Conservation (phyloP, 371 early-diverging fungal species). For the Mucor mucedo region DNA sequence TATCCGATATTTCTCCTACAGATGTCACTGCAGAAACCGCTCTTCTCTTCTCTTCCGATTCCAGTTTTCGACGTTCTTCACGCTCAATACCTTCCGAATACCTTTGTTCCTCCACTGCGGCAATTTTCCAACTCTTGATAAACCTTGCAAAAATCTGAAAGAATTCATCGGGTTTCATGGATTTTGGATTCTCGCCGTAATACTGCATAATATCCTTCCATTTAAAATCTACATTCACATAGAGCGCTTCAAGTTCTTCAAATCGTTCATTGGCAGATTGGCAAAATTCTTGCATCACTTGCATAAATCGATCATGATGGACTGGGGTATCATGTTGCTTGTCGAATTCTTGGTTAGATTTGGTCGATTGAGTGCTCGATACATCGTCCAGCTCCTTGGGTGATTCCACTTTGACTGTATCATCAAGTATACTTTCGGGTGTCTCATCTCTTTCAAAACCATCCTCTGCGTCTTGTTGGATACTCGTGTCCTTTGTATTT, state of each 20-base stretch:
- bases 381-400: no score
- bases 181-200: conserved; percentile 81
- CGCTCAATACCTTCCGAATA: conserved; percentile 35
- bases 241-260: conserved; percentile 48
- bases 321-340: no score
- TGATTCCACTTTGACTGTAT: no score
- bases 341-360: no score
- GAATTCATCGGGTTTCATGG: conserved; percentile 84
- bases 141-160: conserved; percentile 81
- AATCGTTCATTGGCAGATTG: conserved; percentile 38
- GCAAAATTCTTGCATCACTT: conserved; percentile 44
- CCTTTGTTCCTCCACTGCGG: conserved; percentile 36
- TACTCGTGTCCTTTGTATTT: no score
- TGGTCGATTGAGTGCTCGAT: no score
- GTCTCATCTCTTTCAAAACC: no score
- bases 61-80: conserved; percentile 32
- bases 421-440: no score
- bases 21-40: conserved; percentile 1
- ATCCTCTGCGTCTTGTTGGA: no score
- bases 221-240: conserved; percentile 50
- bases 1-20: background rate
- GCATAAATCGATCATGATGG: conserved; percentile 35
- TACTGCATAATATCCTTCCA: conserved; percentile 55
- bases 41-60: conserved; percentile 34
- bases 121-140: conserved; percentile 25